Conservation (phyloP, 768 basidiomycete genomes). For the Gymnopilus junonius region DNA sequence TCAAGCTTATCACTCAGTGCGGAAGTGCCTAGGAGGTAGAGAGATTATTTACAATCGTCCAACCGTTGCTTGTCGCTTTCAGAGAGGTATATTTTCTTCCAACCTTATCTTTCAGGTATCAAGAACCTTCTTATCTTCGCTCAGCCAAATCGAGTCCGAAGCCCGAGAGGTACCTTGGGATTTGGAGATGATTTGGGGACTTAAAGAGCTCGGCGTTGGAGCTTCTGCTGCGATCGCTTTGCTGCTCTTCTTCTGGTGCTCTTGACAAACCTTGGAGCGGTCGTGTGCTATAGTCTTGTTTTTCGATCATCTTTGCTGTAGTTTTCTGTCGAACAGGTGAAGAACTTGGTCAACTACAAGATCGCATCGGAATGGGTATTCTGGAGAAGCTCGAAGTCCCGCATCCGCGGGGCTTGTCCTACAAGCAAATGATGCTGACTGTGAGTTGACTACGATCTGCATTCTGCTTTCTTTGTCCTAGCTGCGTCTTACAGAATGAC, state of each 20-base stretch:
- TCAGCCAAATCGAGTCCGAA: not conserved
- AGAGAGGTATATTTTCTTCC: not conserved
- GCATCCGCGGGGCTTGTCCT: slow-evolving; percentile 55
- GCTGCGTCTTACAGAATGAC: slow-evolving; percentile 54
- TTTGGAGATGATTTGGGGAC: not conserved
- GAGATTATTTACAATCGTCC: not conserved
- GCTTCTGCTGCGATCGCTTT: not conserved
- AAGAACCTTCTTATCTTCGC: not conserved
- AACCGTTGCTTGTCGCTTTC: not conserved
- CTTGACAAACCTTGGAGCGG: not conserved
- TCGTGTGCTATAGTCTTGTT: not conserved
- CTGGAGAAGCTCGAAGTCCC: slow-evolving; percentile 53
- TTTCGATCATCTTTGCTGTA: not conserved
- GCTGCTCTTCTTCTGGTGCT: not conserved
- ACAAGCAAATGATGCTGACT: slow-evolving; percentile 60
- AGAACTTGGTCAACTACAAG: not conserved
- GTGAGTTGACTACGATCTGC: slow-evolving; percentile 35
- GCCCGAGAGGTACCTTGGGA: not conserved
- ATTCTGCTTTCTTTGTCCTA: slow-evolving; percentile 7
- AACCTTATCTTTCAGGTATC: not conserved
- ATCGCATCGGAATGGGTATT: slow-evolving; percentile 30
- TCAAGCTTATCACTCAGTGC: not conserved
- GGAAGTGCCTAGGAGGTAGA: not conserved
- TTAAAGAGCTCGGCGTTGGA: slow-evolving; percentile 4
- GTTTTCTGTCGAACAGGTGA: not conserved